Base-by-base conservation (phyloP, 164 flowering plant species). In the Aristolochia contorta region DNA sequence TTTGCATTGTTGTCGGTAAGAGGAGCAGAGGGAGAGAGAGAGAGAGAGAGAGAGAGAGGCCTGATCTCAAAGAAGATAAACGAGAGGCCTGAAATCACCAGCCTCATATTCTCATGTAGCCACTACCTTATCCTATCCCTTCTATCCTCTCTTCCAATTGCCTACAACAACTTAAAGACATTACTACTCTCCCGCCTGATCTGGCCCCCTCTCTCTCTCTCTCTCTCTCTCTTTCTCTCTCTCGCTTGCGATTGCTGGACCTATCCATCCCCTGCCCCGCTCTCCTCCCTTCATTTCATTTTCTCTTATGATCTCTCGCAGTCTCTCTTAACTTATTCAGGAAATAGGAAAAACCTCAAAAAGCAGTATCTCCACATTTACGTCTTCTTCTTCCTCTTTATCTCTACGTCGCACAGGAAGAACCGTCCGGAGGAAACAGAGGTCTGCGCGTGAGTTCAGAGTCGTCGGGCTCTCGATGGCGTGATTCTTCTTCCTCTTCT, bases 81-180 rank as follows among this genome's bases (percentile, higher is more conserved):
- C 64, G 91, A 80, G 82, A 82, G 92, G 92, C 71, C 79, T 45
- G 24, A 74, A 83, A 72, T 83, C 64, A 56, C 55, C 60, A 66
- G 64, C 77, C 75, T 70, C 70, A 33, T 71, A 62, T 57, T 69
- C 60, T 32, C 57, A 33, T 19, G 58, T 57, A 47, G 30, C 22
- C n/a, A 25, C 30, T 23, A 72, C 81, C 85, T 80, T 80, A 82
- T 80, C 86, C 82, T 80, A 81, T 83, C 82, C 21, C 23, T 27
- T 46, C 51, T 27, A 20, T 19, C 15, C 14, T 33, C 55, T 30
- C 58, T 58, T 33, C 59, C 51, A n/a, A n/a, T 21, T 53, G 21
- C 53, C 48, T 54, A 48, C 12, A 52, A 20, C 51, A 43, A n/a
- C n/a, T n/a, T n/a, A n/a, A 37, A 27, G 30, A 27, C 3, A 27